These are phyloP conservation scores for Epichloe hybrida DNA, from an alignment of 2,329 filamentous ascomycete genomes.

Conservation along the genomic window DNA sequence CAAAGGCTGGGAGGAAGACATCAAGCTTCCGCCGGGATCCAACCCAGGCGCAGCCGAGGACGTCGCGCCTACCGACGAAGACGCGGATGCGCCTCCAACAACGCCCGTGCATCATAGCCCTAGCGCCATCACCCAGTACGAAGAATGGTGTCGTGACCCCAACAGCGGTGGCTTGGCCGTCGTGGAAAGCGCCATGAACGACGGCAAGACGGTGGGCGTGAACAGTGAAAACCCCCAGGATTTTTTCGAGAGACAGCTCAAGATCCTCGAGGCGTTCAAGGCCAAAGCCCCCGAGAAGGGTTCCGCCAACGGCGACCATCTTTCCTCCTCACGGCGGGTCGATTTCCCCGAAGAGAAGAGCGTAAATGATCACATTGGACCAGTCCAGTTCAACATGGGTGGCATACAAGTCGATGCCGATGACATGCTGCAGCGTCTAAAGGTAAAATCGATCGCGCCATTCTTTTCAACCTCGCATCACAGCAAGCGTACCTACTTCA, in stretches of 20 bases:
- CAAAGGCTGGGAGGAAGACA: conserved; percentile 73
- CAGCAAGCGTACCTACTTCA: neutral
- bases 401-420: conserved; percentile 93
- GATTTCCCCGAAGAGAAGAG: conserved; percentile 30
- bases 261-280: conserved; percentile 53
- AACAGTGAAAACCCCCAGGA: conserved; percentile 52
- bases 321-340: conserved; percentile 12
- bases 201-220: conserved; percentile 20
- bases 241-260: conserved; percentile 64
- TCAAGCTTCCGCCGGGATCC: conserved; percentile 40
- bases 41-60: conserved; percentile 10
- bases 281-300: conserved; percentile 39
- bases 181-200: conserved; percentile 26
- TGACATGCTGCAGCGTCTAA: conserved; percentile 77
- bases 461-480: neutral
- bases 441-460: conserved; percentile 42
- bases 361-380: conserved; percentile 72
- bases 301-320: conserved; percentile 12
- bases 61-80: conserved; percentile 10
- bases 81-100: conserved; percentile 8
- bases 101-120: neutral
- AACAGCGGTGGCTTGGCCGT: conserved; percentile 42
- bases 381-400: conserved; percentile 95
- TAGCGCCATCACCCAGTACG: conserved; percentile 59
- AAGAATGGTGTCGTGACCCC: conserved; percentile 66